These are phyloP conservation scores for Westerdykella sp. DNA, from an alignment of 2,329 filamentous ascomycete genomes.

Conservation along the genomic window DNA sequence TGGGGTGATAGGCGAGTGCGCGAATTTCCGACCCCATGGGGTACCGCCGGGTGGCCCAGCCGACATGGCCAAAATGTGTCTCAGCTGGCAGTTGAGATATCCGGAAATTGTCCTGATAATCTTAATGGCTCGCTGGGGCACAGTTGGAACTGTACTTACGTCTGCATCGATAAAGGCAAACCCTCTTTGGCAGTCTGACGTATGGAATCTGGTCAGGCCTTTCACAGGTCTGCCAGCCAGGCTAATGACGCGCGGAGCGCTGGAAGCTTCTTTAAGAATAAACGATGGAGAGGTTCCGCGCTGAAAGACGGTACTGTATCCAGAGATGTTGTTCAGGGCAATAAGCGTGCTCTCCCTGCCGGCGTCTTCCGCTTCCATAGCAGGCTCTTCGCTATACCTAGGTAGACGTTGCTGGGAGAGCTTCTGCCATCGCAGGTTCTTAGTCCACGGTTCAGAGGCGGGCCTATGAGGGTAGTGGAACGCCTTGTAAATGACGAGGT, in stretches of 20 bases:
- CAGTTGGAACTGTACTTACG: conserved; percentile 24
- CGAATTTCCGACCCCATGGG: conserved; percentile 64
- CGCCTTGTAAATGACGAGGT: conserved; percentile 82
- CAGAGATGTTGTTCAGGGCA: conserved; percentile 59
- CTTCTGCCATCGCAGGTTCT: conserved; percentile 69
- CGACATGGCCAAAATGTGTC: conserved; percentile 65
- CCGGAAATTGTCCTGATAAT: conserved; percentile 57
- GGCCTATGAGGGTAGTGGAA: conserved; percentile 48
- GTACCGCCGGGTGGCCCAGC: conserved; percentile 69
- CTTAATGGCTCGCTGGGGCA: conserved; percentile 6
- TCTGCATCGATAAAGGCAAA: conserved; percentile 73
- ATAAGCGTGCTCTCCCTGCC: conserved; percentile 47
- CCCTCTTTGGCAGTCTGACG: conserved; percentile 67
- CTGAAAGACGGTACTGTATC: conserved; percentile 76
- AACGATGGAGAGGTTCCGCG: conserved; percentile 75
- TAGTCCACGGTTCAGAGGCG: conserved; percentile 43
- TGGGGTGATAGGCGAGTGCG: conserved; percentile 70
- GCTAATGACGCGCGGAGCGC: conserved; percentile 65
- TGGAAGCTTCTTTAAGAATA: conserved; percentile 74
- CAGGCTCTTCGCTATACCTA: conserved; percentile 46
- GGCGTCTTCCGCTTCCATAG: conserved; percentile 45
- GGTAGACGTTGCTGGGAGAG: conserved; percentile 62
- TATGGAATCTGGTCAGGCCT: conserved; percentile 70
- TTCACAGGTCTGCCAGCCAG: conserved; percentile 63
- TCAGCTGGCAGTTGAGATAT: conserved; percentile 65